Evolutionary conservation across 2,329 filamentous ascomycete species (phyloP), one percentile per base, ranked within the genome.

Genomic region (Chaetomiaceae sp.): DNA sequence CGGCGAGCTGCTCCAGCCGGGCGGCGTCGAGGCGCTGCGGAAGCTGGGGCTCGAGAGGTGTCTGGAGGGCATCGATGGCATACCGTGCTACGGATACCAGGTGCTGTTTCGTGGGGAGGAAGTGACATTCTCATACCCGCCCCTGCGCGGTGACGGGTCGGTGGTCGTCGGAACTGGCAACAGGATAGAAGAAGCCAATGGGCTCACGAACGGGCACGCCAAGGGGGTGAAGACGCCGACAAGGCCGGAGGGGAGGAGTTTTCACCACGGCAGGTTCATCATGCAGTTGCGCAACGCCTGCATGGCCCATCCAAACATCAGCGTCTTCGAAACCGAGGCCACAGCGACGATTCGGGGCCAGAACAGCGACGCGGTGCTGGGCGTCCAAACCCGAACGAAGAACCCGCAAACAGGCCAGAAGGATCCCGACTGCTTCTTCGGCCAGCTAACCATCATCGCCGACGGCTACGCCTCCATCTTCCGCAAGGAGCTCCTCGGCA

Each of bases 251-350:
- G 93, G 93, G 32, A 74, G 85, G 52, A 79, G 79, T 38, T 98
- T 98, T 65, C 93, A 98, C 71, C 93, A 98, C 68, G 93, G 93
- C 38, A 81, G 88, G 57, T 96, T 98, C 68, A 88, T 98, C 59
- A 80, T 76, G 67, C 83, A 87, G 62, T 71, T 98, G 55, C 81
- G 93, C 49, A 75, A 76, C 57, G 84, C 87, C 20, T 93, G 89
- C 47, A 69, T 81, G 61, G 73, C 68, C 15, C 83, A 90, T 60
- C 74, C 83, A 52, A 95, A 96, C 63, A 88, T 98, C 58, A 90
- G 85, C 18, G 79, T 97, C 24, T 77, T 97, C 56, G 93, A 98
- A 71, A 93, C 88, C 11, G 91, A 90, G 56, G 93, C 85, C 17
- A 83, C 80, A 35, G 81, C 80, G 42, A 76, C 90, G 6, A 78